Base-by-base conservation (phyloP, 2,329 filamentous ascomycete genomes). In the Trichophyton mentagrophytes region DNA sequence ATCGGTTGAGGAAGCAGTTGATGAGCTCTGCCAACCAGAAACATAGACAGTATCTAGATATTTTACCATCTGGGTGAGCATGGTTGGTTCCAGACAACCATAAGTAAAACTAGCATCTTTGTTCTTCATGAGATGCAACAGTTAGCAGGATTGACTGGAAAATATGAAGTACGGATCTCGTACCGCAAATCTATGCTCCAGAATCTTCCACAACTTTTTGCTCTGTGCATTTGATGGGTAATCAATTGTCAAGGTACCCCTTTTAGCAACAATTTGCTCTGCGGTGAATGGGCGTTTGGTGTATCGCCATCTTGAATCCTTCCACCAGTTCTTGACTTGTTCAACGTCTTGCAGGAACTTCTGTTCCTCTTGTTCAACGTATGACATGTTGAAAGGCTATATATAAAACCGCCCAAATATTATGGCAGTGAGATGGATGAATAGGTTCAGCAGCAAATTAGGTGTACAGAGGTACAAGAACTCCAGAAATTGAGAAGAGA, bases 11-110 rank as follows among this genome's bases (percentile, higher is more conserved):
- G 92, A 96, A 57, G 93, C 93, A 6, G 93, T 99, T 25, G 91
- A 96, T 1, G 92, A 97, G 66, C 89, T 96, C 77, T 99, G 93
- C 93, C 93, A 99, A 65, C 93, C 93, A 60, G 93, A 97, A 64
- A 99, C 93, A 74, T 99, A 99, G 73, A 99, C 89, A 38, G 93
- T 99, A 72, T 99, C 93, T 64, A 99, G 82, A 75, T 95, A 97
- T 77, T 97, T 96, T 69, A 92, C 92, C 93, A 99, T 99, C 76
- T 99, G 93, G 30, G 93, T 97, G 73, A 99, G 83, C 89, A 96
- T 96, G 61, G 95, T 96, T 9, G 93, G 93, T 72, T 99, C 93
- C 66, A 99, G 81, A 77, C 93, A 97, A 70, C 93, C 93, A 72
- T 96, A 99, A 61, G 93, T 99, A 79, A 87, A 95, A 76, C 89